phyloP scores from a whole-genome alignment of 768 basidiomycete species.

The Clitopilus passeckerianus region DNA sequence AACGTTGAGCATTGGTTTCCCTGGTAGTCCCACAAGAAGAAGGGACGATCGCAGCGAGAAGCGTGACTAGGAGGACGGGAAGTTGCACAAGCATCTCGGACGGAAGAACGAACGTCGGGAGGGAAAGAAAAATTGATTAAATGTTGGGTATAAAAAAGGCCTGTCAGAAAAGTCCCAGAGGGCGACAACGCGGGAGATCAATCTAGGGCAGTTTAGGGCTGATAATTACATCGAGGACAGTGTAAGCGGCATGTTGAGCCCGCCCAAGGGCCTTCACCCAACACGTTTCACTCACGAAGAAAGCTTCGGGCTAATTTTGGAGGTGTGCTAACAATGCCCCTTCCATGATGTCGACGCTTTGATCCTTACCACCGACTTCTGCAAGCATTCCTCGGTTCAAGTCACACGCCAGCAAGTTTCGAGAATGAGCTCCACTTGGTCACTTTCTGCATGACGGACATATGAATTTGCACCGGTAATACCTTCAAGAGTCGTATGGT shows the following conservation, averaged over 20 bases:
- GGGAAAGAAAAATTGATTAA: neutral
- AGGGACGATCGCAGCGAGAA: slow-evolving; percentile 16
- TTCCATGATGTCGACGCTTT: neutral
- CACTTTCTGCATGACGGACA: neutral
- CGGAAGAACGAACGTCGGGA: neutral
- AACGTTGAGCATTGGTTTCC: slow-evolving; percentile 37
- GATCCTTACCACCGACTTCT: neutral
- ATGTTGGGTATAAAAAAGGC: neutral
- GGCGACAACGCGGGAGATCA: neutral
- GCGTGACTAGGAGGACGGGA: slow-evolving; percentile 15
- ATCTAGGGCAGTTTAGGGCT: neutral
- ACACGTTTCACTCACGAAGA: neutral
- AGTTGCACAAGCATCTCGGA: slow-evolving; percentile 11
- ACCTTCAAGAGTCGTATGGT: neutral
- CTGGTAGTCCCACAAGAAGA: slow-evolving; percentile 12
- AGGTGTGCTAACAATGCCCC: neutral
- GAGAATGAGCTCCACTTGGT: neutral
- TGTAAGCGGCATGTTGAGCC: neutral
- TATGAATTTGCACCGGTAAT: neutral
- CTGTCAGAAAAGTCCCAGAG: neutral
- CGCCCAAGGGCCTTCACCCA: neutral
- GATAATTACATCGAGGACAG: neutral
- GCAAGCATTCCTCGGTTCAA: neutral
- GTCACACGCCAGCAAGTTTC: neutral
- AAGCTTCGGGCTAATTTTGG: neutral